These are phyloP conservation scores for Herpetomonas tarakana DNA, from an alignment of 208 protist genomes.

Conservation along the genomic window DNA sequence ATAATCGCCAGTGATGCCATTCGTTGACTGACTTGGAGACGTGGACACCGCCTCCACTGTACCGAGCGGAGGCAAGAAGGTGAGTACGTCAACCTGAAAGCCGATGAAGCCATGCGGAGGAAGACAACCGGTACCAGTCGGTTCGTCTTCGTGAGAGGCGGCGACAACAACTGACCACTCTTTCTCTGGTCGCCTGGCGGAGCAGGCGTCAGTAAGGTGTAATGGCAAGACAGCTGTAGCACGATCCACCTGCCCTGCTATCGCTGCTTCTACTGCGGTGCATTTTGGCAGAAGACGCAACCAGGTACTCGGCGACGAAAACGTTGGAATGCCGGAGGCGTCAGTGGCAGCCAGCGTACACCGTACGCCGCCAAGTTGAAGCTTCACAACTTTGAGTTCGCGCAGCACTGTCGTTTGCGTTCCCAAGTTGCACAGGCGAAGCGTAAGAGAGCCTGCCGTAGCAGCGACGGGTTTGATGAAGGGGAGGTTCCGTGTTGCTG, in stretches of 20 bases:
- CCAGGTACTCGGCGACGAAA: neutral
- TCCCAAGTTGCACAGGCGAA: neutral
- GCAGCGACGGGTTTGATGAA: neutral
- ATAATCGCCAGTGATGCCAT: neutral
- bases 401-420: neutral
- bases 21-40: neutral
- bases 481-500: neutral
- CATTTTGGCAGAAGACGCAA: neutral
- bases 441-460: neutral
- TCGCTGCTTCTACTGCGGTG: neutral
- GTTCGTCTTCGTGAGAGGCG: too few species aligned
- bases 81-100: constrained; percentile 5
- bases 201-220: neutral
- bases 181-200: neutral
- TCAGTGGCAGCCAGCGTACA: too few species aligned
- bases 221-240: neutral
- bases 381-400: neutral
- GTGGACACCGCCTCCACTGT: neutral
- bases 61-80: neutral
- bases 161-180: too few species aligned
- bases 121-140: too few species aligned
- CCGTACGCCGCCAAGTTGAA: too few species aligned
- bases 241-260: neutral
- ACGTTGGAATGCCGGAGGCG: too few species aligned
- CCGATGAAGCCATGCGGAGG: constrained; percentile 2